Evolutionary conservation across 495 filamentous ascomycete genomes (phyloP).

Genomic region (Podospora comata): DNA sequence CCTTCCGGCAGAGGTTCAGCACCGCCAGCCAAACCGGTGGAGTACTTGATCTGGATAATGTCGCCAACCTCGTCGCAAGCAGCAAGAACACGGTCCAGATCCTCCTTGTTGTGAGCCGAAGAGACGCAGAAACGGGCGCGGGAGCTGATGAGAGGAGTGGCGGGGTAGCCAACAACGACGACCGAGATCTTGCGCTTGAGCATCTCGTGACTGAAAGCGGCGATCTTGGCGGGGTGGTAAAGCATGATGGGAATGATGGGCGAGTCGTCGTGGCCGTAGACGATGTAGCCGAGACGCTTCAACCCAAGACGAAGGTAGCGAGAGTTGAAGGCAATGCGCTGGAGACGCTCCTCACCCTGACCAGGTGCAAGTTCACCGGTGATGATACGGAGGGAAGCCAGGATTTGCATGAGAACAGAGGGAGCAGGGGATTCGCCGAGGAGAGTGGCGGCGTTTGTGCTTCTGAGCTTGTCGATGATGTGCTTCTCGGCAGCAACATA

Average conservation of each 20-base stretch:
- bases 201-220: conserved; percentile 98
- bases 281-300: conserved; percentile 94
- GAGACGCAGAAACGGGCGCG: conserved; percentile 94
- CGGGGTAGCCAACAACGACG: conserved; percentile 95
- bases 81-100: conserved; percentile 82
- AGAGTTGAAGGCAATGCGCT: conserved; percentile 97
- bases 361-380: conserved; percentile 80
- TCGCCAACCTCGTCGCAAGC: conserved; percentile 94
- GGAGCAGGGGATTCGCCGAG: conserved; percentile 88
- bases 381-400: conserved; percentile 79
- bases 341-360: conserved; percentile 92
- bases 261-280: conserved; percentile 95
- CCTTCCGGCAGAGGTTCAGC: conserved; percentile 68
- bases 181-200: conserved; percentile 96
- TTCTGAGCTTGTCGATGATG: conserved; percentile 86
- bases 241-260: conserved; percentile 92
- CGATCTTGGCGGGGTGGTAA: conserved; percentile 96
- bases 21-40: conserved; percentile 87
- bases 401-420: conserved; percentile 83
- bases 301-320: conserved; percentile 94
- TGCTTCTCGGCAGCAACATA: conserved; percentile 88
- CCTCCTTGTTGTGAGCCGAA: conserved; percentile 95
- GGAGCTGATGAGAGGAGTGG: conserved; percentile 92
- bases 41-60: conserved; percentile 91
- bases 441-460: conserved; percentile 79